These are phyloP conservation scores for Sporothrix brunneoviolacea DNA, from an alignment of 2,329 filamentous ascomycete genomes.

Conservation along the genomic window DNA sequence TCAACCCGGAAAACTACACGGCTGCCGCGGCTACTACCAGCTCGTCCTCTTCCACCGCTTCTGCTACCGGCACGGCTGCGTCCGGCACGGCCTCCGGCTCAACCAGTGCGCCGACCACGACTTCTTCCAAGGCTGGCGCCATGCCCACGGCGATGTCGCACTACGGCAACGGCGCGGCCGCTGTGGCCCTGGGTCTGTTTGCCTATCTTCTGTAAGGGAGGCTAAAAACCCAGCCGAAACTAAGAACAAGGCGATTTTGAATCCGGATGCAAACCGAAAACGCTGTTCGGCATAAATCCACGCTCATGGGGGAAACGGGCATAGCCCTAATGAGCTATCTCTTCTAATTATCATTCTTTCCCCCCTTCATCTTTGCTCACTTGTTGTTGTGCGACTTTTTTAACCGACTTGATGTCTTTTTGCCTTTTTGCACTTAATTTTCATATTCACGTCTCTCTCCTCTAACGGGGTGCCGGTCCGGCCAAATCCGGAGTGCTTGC, in stretches of 20 bases:
- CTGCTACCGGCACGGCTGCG: constrained; percentile 11
- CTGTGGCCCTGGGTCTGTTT: constrained; percentile 44
- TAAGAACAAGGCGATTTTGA: too few species aligned
- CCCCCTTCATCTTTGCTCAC: background rate
- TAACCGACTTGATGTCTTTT: constrained; percentile 10
- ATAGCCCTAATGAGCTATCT: too few species aligned
- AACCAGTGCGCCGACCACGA: constrained; percentile 15
- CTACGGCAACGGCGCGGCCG: constrained; percentile 40
- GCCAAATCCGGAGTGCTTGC: constrained; percentile 11
- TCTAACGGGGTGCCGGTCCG: constrained; percentile 4
- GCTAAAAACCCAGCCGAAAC: too few species aligned
- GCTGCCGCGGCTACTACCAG: background rate
- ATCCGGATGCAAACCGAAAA: background rate
- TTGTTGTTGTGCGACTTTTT: background rate
- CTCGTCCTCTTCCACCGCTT: constrained; percentile 21
- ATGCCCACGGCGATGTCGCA: constrained; percentile 27
- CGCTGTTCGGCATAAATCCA: too few species aligned
- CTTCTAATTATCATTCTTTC: too few species aligned
- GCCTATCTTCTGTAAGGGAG: constrained; percentile 42
- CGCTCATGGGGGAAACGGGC: too few species aligned
- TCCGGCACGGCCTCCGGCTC: background rate
- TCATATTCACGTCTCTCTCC: background rate
- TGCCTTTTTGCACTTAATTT: background rate
- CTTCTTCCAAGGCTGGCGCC: constrained; percentile 21
- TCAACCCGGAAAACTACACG: constrained; percentile 30